Evolutionary conservation across 108 stramenopile species (phyloP).

Genomic region (Skeletonema grethae): DNA sequence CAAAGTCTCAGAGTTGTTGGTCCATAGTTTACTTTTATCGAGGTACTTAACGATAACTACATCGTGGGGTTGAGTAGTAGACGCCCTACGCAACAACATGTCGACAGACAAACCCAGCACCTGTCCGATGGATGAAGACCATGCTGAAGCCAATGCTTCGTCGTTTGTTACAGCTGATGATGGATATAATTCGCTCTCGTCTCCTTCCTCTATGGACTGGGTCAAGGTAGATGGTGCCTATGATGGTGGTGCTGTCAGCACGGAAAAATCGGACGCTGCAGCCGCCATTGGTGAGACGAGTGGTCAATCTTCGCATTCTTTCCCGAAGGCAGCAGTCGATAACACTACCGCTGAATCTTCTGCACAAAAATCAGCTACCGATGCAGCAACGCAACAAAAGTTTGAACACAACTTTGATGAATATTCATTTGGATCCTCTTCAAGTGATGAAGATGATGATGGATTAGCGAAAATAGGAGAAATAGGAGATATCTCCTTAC

Average conservation of each 20-base stretch:
- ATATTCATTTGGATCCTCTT: neutral
- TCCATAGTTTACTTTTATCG: neutral
- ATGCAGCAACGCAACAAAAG: neutral
- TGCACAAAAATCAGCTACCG: neutral
- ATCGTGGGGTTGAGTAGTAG: no score
- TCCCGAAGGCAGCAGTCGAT: no score
- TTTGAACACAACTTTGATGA: constrained; percentile 2
- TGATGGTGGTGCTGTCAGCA: neutral
- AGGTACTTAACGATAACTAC: no score
- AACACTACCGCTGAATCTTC: neutral
- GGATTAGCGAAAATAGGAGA: neutral
- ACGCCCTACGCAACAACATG: neutral
- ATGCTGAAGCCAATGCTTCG: neutral
- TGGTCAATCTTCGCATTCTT: no score
- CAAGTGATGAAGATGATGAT: neutral
- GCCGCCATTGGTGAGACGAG: neutral
- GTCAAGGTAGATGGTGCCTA: constrained; percentile 3
- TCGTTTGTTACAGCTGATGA: no score
- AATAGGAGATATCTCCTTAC: neutral
- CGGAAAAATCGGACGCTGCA: neutral
- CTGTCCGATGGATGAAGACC: neutral
- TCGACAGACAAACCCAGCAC: neutral
- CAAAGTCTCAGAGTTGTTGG: neutral
- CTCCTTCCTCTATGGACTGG: neutral
- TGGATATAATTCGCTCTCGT: neutral